Percentiles rank a stretch among this genome's conserved stretches.
These are phyloP conservation scores for Pichia scutulata DNA, from an alignment of 805 yeast species.

Conservation along the genomic window DNA sequence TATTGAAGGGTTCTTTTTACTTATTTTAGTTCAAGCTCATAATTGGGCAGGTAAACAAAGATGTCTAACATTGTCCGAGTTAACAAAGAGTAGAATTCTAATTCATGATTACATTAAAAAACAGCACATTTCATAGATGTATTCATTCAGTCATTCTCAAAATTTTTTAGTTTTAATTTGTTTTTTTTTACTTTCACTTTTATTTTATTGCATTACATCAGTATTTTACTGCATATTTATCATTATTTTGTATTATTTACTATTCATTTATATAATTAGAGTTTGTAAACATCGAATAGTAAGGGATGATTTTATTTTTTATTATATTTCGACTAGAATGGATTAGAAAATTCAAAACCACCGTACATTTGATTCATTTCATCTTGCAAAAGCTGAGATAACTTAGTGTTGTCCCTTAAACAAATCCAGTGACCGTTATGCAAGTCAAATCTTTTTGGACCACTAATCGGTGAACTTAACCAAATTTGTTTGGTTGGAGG, in stretches of 20 bases:
- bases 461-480: slow-evolving; percentile 89
- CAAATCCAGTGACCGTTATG: slow-evolving; percentile 73
- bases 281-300: background rate
- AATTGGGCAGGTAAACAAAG: slow-evolving; percentile 18
- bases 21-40: slow-evolving; percentile 34
- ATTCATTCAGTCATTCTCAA: no score
- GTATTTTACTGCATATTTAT: no score
- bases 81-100: slow-evolving; percentile 12
- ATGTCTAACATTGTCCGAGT: slow-evolving; percentile 8
- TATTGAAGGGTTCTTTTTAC: slow-evolving; percentile 35
- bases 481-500: slow-evolving; percentile 97
- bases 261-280: no score
- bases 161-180: no score
- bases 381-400: slow-evolving; percentile 38
- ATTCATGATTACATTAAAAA: slow-evolving; percentile 6
- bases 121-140: background rate
- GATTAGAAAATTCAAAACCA: slow-evolving; percentile 16
- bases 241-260: no score
- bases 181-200: background rate
- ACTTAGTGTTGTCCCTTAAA: slow-evolving; percentile 50
- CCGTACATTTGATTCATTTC: slow-evolving; percentile 37
- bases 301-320: background rate
- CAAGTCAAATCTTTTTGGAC: slow-evolving; percentile 82
- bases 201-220: background rate
- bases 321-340: slow-evolving; percentile 1